A percentile compares a stretch with the other conserved stretches of the same genome.
Conservation (phyloP, 257 asterid genomes). For the Henckelia pumila region DNA sequence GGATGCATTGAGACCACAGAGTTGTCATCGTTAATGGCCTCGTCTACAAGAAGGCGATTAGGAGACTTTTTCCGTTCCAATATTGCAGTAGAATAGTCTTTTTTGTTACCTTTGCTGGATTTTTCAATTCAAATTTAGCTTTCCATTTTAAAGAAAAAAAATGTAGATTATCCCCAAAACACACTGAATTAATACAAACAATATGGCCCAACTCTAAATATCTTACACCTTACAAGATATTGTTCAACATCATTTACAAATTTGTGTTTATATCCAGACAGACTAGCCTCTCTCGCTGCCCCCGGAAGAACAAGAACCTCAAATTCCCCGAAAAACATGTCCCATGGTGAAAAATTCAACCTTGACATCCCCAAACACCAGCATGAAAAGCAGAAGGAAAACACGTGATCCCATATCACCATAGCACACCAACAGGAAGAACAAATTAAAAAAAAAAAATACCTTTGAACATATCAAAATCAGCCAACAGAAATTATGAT, state of each 20-base stretch:
- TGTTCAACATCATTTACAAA: no score
- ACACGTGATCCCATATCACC: neutral
- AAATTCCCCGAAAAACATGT: neutral
- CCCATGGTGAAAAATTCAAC: no score
- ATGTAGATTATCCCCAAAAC: neutral
- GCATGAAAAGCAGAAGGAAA: neutral
- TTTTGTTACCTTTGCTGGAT: slow-evolving; percentile 36
- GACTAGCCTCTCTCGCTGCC: no score
- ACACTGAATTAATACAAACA: no score
- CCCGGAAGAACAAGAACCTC: neutral
- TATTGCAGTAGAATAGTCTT: slow-evolving; percentile 42
- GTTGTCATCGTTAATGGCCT: slow-evolving; percentile 46
- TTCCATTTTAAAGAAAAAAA: slow-evolving; percentile 1
- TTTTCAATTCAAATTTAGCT: neutral
- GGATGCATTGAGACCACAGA: slow-evolving; percentile 47
- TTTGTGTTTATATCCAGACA: no score
- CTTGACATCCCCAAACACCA: neutral
- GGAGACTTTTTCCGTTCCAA: slow-evolving; percentile 46
- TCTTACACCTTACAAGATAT: no score
- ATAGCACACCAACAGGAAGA: neutral
- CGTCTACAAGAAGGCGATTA: slow-evolving; percentile 48
- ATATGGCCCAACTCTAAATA: no score
- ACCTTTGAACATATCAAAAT: neutral
- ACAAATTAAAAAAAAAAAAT: neutral
- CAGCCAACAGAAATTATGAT: neutral